A percentile compares a stretch with the other conserved stretches of the same genome.
These are phyloP conservation scores for Penicillium turbatum DNA, from an alignment of 495 filamentous ascomycete species.

Conservation along the genomic window DNA sequence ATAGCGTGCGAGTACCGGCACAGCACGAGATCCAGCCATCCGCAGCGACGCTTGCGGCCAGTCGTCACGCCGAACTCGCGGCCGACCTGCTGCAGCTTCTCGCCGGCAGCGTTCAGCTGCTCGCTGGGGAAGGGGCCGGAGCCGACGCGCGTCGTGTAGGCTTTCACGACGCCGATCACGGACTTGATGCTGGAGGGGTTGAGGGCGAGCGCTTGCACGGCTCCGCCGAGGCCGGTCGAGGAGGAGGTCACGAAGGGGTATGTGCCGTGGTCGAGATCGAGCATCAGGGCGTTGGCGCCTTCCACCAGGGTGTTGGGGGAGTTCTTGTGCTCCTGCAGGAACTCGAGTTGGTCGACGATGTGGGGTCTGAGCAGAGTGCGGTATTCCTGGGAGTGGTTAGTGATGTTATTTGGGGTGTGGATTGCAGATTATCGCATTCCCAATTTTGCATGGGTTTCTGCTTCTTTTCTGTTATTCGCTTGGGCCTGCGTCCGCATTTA, in stretches of 20 bases:
- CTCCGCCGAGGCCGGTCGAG: constrained; percentile 70
- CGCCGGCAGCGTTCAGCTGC: constrained; percentile 60
- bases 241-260: constrained; percentile 85
- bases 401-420: background rate
- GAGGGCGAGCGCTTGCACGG: constrained; percentile 64
- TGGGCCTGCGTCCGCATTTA: background rate
- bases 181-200: constrained; percentile 47
- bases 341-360: constrained; percentile 59
- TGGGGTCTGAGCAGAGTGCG: constrained; percentile 61
- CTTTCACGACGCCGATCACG: constrained; percentile 85
- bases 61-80: constrained; percentile 78
- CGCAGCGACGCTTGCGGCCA: constrained; percentile 77
- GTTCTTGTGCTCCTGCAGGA: constrained; percentile 47
- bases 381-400: constrained; percentile 48
- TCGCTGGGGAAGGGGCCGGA: constrained; percentile 85
- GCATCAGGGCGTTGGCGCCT: constrained; percentile 83
- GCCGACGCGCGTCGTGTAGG: constrained; percentile 70
- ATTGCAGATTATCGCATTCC: background rate
- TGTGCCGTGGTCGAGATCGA: constrained; percentile 72
- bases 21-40: constrained; percentile 89
- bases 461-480: background rate
- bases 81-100: constrained; percentile 60
- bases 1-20: constrained; percentile 66
- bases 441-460: background rate
- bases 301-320: constrained; percentile 72